Evolutionary conservation across 768 basidiomycete genomes (phyloP), one percentile per base, ranked within the genome.

Genomic region (Coprinopsis marcescibilis): DNA sequence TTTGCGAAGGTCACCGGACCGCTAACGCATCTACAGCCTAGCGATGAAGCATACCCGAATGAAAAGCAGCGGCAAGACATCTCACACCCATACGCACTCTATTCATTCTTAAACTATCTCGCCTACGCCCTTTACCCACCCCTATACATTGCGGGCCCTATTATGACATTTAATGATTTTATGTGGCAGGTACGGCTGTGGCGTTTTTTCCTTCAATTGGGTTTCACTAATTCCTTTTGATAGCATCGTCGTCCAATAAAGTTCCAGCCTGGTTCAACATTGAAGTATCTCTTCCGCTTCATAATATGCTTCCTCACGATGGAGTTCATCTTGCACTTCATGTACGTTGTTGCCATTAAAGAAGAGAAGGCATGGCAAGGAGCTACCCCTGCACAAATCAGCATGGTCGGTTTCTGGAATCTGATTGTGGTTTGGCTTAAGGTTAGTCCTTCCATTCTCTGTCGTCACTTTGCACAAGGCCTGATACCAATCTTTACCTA

Each of bases 311-410:
- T 92, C 13, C 57, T 94, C 26, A 87, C 83, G 3, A 96, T 97
- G 89, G 96, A 98, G 63, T 66, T 84, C 39, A 77, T 96, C 32
- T 72, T 94, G 30, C 96, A 99, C 60, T 90, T 77, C 62, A 96
- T 97, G 87, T 93, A 96, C 57, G 85, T 96, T 23, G 91, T 95
- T 15, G 95, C 94, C 2, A 95, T 97, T 68, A 97, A 97, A 64
- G 90, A 95, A 53, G 70, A 75, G 0, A 79, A 77, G 38, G 87
- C 88, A 1, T 97, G 94, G 95, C 53, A 60, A 3, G 88, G 86
- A 3, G 77, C 84, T 55, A 77, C 80, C 0, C 84, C 92, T 0
- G 77, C 83, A 6, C 76, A 97, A 60, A 74, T 98, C 15, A 81
- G 81, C 55, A 87, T 96, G 86, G 80, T 97, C 37, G 93, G 95